phyloP scores from a whole-genome alignment of 2,329 filamentous ascomycete species.

The Diaporthe sp. region DNA sequence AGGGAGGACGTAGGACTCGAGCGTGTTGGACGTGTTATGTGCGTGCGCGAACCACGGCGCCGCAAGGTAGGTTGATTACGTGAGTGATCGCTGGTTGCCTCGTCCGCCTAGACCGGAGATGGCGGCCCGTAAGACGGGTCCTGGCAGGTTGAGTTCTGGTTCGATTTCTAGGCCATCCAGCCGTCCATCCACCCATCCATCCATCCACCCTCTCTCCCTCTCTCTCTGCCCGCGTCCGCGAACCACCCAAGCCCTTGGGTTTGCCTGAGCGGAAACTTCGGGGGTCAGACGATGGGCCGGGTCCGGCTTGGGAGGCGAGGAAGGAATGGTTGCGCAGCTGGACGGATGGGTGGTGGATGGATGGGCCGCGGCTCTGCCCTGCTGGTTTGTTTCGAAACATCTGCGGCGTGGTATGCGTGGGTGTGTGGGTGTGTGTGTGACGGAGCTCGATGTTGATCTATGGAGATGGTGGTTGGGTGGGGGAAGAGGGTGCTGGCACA shows the following conservation, averaged over 20 bases:
- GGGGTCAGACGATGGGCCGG: background rate
- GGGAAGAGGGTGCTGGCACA: no score
- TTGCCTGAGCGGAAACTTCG: background rate
- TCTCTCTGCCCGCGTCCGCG: background rate
- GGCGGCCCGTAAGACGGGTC: constrained; percentile 6
- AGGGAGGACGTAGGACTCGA: background rate
- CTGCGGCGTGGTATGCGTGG: background rate
- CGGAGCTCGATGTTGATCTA: background rate
- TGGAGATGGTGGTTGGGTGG: background rate
- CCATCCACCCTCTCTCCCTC: background rate
- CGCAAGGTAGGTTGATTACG: background rate
- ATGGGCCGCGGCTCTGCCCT: constrained; percentile 7
- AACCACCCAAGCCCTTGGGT: background rate
- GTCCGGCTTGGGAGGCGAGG: background rate
- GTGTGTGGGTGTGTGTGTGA: background rate
- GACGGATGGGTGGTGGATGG: background rate
- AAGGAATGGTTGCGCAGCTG: background rate
- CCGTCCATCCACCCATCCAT: no score
- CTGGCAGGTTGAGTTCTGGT: background rate
- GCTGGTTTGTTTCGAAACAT: constrained; percentile 26
- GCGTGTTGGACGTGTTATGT: background rate
- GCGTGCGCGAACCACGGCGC: background rate
- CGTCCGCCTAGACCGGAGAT: background rate
- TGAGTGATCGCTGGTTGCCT: constrained; percentile 3
- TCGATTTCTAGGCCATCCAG: background rate